These are phyloP conservation scores for Hygrophila difformis DNA, from an alignment of 257 asterid species.

Conservation along the genomic window DNA sequence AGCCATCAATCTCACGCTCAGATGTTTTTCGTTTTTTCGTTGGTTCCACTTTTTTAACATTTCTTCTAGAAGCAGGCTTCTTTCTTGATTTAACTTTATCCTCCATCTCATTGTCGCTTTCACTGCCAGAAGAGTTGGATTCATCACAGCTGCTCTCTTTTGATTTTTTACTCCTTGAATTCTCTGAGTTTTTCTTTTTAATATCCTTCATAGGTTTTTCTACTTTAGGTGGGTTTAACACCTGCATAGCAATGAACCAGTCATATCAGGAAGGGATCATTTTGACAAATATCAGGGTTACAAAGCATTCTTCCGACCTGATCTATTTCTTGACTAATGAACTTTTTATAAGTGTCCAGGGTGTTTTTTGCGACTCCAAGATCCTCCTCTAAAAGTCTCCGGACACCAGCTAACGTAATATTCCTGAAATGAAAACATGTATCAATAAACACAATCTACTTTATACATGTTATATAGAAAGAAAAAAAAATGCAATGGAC, in stretches of 20 bases:
- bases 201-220: constrained; percentile 29
- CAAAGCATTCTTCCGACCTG: constrained; percentile 34
- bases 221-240: constrained; percentile 33
- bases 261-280: constrained; percentile 1
- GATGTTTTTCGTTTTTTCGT: constrained; percentile 57
- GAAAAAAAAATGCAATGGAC: constrained; percentile 6
- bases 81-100: constrained; percentile 33
- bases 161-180: constrained; percentile 22
- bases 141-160: constrained; percentile 28
- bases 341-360: constrained; percentile 72
- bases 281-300: constrained; percentile 7
- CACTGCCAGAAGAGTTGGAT: constrained; percentile 28
- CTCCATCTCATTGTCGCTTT: constrained; percentile 32
- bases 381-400: constrained; percentile 84
- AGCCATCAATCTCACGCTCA: constrained; percentile 27
- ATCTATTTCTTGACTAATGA: constrained; percentile 53
- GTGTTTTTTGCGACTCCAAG: constrained; percentile 58
- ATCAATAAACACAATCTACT: constrained; percentile 2
- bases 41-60: constrained; percentile 33
- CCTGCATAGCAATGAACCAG: constrained; percentile 30
- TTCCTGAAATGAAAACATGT: constrained; percentile 30
- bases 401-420: constrained; percentile 67
- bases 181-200: constrained; percentile 36
- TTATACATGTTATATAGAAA: neutral
- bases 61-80: constrained; percentile 31